These are phyloP conservation scores for Podospora comata DNA, from an alignment of 495 filamentous ascomycete species.

Conservation along the genomic window DNA sequence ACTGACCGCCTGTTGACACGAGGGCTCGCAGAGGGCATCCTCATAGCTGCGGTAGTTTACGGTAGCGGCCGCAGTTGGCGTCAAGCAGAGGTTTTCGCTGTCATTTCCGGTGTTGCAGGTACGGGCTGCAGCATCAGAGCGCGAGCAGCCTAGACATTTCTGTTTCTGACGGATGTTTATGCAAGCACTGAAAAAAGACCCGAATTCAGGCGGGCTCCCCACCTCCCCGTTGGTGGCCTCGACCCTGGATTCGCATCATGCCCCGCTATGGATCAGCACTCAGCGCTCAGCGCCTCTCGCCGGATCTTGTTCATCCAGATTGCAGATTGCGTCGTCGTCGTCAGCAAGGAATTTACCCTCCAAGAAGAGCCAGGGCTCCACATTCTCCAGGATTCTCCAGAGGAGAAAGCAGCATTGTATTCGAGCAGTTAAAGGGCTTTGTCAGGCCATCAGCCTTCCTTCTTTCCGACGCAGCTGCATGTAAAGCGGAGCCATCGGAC, in stretches of 20 bases:
- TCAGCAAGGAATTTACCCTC: conserved; percentile 14
- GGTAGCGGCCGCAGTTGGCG: background rate
- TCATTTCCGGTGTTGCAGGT: background rate
- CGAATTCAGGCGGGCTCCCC: background rate
- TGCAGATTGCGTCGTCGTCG: conserved; percentile 24
- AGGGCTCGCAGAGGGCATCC: background rate
- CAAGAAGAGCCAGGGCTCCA: background rate
- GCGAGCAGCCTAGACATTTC: background rate
- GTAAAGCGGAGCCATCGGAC: conserved; percentile 13
- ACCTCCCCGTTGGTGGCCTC: background rate
- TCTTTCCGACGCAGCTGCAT: background rate
- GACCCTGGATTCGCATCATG: background rate
- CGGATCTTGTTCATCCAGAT: conserved; percentile 28
- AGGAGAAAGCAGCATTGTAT: background rate
- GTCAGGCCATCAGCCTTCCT: background rate
- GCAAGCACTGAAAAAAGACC: background rate
- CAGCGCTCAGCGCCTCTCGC: background rate
- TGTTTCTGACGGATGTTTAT: background rate
- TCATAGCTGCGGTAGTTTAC: background rate
- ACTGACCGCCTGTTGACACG: background rate
- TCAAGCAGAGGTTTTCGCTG: background rate
- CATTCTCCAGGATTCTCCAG: background rate
- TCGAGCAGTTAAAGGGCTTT: background rate
- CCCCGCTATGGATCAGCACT: background rate
- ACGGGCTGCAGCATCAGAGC: background rate